A percentile compares a stretch with the other conserved stretches of the same genome.
These are phyloP conservation scores for Aechmea fasciata DNA, from an alignment of 176 grass and related monocot species.

Conservation along the genomic window DNA sequence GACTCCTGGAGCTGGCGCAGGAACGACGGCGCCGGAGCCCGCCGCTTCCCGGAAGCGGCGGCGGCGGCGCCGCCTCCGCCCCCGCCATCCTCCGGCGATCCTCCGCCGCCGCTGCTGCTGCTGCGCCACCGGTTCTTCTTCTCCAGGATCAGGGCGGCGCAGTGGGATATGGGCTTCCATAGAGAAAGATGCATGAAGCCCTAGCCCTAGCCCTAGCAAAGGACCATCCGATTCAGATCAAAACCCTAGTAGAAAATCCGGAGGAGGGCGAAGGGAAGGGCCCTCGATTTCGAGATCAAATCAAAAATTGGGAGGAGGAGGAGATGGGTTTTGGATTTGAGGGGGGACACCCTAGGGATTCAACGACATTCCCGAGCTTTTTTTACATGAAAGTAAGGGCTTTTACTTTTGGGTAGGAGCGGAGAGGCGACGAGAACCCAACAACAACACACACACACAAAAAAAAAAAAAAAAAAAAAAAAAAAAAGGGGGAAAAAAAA, in stretches of 20 bases:
- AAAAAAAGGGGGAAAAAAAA: neutral
- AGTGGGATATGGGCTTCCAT: slow-evolving; percentile 96
- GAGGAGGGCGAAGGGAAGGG: slow-evolving; percentile 12
- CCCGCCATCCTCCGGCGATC: slow-evolving; percentile 22
- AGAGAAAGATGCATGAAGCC: slow-evolving; percentile 79
- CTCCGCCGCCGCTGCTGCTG: slow-evolving; percentile 27
- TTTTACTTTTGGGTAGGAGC: slow-evolving; percentile 4
- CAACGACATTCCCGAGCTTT: slow-evolving; percentile 1
- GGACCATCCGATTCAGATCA: slow-evolving; percentile 32
- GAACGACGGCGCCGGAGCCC: slow-evolving; percentile 32
- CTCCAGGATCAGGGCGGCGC: slow-evolving; percentile 74
- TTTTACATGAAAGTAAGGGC: neutral
- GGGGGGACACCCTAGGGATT: slow-evolving; percentile 8
- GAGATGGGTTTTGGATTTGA: neutral
- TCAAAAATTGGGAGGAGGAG: neutral
- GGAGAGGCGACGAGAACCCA: neutral
- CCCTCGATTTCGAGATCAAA: slow-evolving; percentile 21
- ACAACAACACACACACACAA: no score
- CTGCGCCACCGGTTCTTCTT: slow-evolving; percentile 40
- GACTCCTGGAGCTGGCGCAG: slow-evolving; percentile 78
- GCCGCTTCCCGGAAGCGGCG: slow-evolving; percentile 33
- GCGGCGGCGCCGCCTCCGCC: slow-evolving; percentile 18
- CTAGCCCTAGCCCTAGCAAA: neutral
- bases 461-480: neutral
- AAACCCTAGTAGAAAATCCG: slow-evolving; percentile 16